A percentile compares a stretch with the other conserved stretches of the same genome.
Conservation (phyloP, 2,329 filamentous ascomycete species). For the Xylariaceae sp. region DNA sequence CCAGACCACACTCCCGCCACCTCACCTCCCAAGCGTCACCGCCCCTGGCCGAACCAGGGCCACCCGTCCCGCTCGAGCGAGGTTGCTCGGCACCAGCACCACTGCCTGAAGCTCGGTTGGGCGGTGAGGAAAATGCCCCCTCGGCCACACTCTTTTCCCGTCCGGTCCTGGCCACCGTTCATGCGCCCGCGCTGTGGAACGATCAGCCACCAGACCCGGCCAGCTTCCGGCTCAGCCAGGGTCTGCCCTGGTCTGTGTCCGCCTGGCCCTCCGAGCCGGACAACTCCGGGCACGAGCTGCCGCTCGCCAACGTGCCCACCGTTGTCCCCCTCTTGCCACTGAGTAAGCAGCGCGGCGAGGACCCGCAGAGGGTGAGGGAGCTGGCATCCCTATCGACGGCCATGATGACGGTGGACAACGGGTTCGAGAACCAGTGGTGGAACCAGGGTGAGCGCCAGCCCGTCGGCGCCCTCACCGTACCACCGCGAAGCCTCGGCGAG, state of each 20-base stretch:
- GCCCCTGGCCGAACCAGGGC: conserved; percentile 20
- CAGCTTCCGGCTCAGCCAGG: conserved; percentile 41
- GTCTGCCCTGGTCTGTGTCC: conserved; percentile 42
- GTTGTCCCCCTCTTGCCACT: conserved; percentile 21
- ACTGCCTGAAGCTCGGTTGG: conserved; percentile 43
- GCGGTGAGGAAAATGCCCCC: conserved; percentile 30
- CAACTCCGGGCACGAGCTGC: conserved; percentile 21
- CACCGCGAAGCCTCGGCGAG: conserved; percentile 19
- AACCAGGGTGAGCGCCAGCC: conserved; percentile 39
- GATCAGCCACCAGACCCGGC: conserved; percentile 37
- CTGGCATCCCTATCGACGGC: conserved; percentile 46
- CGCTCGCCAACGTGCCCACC: conserved; percentile 22
- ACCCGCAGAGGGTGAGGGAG: conserved; percentile 35
- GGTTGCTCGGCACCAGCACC: conserved; percentile 46
- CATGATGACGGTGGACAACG: conserved; percentile 53
- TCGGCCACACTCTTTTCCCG: conserved; percentile 27
- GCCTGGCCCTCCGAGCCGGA: conserved; percentile 31
- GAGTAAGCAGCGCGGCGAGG: conserved; percentile 22
- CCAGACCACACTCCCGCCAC: conserved; percentile 6
- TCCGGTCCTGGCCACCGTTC: conserved; percentile 14
- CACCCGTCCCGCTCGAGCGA: conserved; percentile 37
- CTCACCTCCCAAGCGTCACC: conserved; percentile 10
- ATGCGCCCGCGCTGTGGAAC: conserved; percentile 34
- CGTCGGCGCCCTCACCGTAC: conserved; percentile 17
- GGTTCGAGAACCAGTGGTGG: conserved; percentile 55